Evolutionary conservation across 139 green algal species (phyloP).

Genomic region (Chlorella ohadii): DNA sequence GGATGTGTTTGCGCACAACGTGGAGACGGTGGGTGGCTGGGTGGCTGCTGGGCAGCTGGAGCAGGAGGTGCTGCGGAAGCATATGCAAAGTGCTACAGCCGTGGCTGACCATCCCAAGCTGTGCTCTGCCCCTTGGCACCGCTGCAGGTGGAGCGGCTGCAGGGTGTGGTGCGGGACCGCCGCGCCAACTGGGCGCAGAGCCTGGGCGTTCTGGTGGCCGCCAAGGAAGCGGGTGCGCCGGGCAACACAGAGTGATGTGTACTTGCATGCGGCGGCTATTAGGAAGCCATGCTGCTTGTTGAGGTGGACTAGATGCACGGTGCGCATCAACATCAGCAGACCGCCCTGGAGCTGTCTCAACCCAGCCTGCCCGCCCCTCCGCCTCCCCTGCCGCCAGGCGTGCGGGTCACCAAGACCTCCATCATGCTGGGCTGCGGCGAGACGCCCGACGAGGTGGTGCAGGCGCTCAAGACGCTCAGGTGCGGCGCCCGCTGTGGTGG

Average conservation of each 20-base stretch:
- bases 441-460: conserved; percentile 82
- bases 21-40: conserved; percentile 90
- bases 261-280: no score
- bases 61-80: neutral
- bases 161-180: conserved; percentile 49
- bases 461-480: conserved; percentile 42
- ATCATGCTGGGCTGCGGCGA: conserved; percentile 99
- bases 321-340: no score
- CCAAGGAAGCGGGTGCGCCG: conserved; percentile 72
- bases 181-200: conserved; percentile 93
- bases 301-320: no score
- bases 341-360: no score
- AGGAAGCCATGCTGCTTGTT: no score
- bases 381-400: neutral
- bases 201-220: conserved; percentile 80
- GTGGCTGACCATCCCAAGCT: neutral
- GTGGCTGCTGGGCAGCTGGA: neutral
- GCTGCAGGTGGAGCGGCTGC: conserved; percentile 85
- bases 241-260: no score
- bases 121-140: neutral
- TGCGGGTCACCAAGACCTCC: conserved; percentile 92
- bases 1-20: conserved; percentile 99
- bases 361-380: no score
- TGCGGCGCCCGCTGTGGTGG: neutral
- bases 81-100: no score